A percentile compares a stretch with the other conserved stretches of the same genome.
Evolutionary conservation across 1,139 yeast species (phyloP).

Genomic region (Suhomyces ambrosiae): DNA sequence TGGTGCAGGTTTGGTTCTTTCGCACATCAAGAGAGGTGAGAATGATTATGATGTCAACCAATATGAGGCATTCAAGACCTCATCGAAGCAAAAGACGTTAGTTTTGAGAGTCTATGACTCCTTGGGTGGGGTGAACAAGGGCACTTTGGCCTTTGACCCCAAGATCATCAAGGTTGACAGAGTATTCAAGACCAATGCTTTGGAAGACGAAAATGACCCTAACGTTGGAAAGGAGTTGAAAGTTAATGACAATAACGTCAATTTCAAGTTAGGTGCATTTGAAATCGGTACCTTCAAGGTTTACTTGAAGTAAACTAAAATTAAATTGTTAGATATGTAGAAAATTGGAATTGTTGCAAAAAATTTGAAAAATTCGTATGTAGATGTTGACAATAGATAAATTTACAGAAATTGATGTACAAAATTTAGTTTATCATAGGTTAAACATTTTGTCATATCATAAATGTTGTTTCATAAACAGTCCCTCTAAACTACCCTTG

Average conservation of each 20-base stretch:
- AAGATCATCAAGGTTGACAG: slow-evolving; percentile 40
- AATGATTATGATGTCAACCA: slow-evolving; percentile 66
- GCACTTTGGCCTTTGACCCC: slow-evolving; percentile 45
- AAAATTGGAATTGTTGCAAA: not conserved
- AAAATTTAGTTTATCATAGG: no score
- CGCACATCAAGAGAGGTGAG: slow-evolving; percentile 85
- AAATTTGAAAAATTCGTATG: not conserved
- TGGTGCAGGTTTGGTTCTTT: slow-evolving; percentile 63
- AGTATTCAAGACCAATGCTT: slow-evolving; percentile 63
- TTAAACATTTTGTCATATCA: no score
- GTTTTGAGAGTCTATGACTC: slow-evolving; percentile 82
- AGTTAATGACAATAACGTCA: slow-evolving; percentile 31
- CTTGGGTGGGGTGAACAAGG: slow-evolving; percentile 73
- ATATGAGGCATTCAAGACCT: slow-evolving; percentile 15
- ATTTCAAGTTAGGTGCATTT: slow-evolving; percentile 66
- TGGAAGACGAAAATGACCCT: slow-evolving; percentile 58
- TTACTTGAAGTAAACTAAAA: slow-evolving; percentile 28
- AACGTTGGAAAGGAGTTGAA: slow-evolving; percentile 23
- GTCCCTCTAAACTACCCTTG: no score
- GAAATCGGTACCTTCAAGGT: slow-evolving; percentile 72
- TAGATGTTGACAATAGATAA: no score
- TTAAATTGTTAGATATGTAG: not conserved
- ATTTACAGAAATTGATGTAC: no score
- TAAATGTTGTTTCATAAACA: no score
- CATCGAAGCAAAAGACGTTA: slow-evolving; percentile 48